Conservation (phyloP, 768 basidiomycete genomes). For the Trametopsis cervina region DNA sequence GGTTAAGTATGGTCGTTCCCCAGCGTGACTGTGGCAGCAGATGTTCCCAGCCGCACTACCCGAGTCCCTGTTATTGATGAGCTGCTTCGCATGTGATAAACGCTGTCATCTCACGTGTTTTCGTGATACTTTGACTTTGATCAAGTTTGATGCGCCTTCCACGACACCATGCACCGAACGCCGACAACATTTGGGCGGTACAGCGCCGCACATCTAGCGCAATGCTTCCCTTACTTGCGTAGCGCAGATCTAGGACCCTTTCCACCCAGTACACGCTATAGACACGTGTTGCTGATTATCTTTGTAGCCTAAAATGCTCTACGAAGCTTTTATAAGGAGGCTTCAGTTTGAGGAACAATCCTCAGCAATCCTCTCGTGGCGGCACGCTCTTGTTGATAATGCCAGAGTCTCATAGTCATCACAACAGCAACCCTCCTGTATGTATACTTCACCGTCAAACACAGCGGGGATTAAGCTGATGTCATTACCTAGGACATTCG, state of each 20-base stretch:
- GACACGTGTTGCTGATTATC: background rate
- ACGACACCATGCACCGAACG: no score
- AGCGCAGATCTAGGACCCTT: background rate
- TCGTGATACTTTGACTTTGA: background rate
- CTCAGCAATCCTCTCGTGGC: no score
- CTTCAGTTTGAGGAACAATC: no score
- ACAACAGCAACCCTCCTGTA: background rate
- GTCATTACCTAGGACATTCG: background rate
- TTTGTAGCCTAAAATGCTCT: no score
- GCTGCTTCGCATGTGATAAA: slow-evolving; percentile 6
- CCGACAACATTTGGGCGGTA: no score
- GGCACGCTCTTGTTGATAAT: no score
- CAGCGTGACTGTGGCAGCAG: background rate
- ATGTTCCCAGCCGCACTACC: background rate
- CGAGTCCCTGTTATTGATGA: background rate
- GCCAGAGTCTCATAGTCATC: background rate
- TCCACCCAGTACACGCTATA: background rate
- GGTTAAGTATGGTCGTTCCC: background rate
- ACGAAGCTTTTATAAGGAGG: no score
- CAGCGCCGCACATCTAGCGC: no score
- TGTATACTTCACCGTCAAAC: no score
- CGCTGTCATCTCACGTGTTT: background rate
- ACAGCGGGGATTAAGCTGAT: no score
- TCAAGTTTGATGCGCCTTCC: no score
- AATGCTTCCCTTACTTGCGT: background rate